Base-by-base conservation (phyloP, 345 rosid genomes). In the Turnera subulata region DNA sequence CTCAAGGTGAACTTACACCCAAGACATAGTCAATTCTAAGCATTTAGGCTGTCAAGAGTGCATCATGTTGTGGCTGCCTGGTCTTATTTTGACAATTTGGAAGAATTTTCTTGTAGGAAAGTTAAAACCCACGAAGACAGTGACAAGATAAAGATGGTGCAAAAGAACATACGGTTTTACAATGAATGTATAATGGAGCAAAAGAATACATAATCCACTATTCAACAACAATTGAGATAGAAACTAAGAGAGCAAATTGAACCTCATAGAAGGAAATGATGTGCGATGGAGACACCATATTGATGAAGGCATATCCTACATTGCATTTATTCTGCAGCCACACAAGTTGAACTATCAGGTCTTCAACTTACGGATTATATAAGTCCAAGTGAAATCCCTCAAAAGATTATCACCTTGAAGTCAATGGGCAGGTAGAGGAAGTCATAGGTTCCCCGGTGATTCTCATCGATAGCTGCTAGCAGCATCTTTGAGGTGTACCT, bases 401-500 rank as follows among this genome's bases (percentile, higher is more conserved):
- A 1, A 46, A 32, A 58, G 4, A 20, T 32, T 1, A 33, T 79
- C 72, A 61, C 94, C 85, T 86, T 86, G 63, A 86, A 86, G 65
- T 86, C 94, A 74, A 86, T 86, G 46, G 90, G 94, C 76, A 86
- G 69, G 73, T 86, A 86, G 42, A 86, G 78, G 61, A 86, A 86
- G 78, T 86, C 90, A 38, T 86, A 86, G 21, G 94, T 76, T 65
- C 94, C 94, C 50, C 73, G 77, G 66, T 86, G 82, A 56, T 83
- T 74, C 67, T 86, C 94, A 58, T 86, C 94, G 66, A 86, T 86
- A 53, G 94, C 88, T 66, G 85, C 78, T 55, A 86, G 76, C 66
- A 86, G 87, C 94, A 86, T 86, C 84, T 86, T 86, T 32, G 90
- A 81, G 22, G 94, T 86, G 55, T 86, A 86, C 78, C 94, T 86